Evolutionary conservation across 2,329 filamentous ascomycete genomes (phyloP).

Genomic region (Talaromyces piceae): DNA sequence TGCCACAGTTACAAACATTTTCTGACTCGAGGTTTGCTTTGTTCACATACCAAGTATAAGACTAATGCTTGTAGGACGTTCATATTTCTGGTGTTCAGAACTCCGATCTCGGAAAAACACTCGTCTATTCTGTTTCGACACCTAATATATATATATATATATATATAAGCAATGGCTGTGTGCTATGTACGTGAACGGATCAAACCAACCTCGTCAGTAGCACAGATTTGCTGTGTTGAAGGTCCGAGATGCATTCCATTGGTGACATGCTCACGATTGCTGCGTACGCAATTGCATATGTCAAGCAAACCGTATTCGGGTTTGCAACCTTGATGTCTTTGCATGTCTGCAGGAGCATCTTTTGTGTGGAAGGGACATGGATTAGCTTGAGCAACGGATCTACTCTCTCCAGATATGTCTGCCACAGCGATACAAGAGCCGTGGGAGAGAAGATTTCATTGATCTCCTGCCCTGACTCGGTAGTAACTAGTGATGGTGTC

Average conservation of each 20-base stretch:
- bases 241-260: conserved; percentile 11
- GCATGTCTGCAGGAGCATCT: conserved; percentile 38
- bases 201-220: conserved; percentile 13
- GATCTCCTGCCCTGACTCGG: not conserved
- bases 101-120: conserved; percentile 9
- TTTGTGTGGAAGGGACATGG: conserved; percentile 46
- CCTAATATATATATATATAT: conserved; percentile 13
- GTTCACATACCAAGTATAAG: conserved; percentile 16
- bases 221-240: conserved; percentile 10
- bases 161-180: no score
- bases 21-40: not conserved
- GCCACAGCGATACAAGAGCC: conserved; percentile 14
- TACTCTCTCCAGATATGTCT: conserved; percentile 27
- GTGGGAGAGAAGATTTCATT: conserved; percentile 3
- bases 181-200: not conserved
- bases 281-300: conserved; percentile 16
- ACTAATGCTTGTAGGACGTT: conserved; percentile 16
- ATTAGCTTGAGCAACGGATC: conserved; percentile 51
- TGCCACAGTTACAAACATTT: not conserved
- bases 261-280: conserved; percentile 11
- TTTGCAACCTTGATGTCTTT: not conserved
- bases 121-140: conserved; percentile 16
- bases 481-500: conserved; percentile 10
- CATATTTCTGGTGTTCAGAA: conserved; percentile 12
- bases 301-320: conserved; percentile 10